Conservation (phyloP, 2,329 filamentous ascomycete genomes). For the Xylaria sp. region DNA sequence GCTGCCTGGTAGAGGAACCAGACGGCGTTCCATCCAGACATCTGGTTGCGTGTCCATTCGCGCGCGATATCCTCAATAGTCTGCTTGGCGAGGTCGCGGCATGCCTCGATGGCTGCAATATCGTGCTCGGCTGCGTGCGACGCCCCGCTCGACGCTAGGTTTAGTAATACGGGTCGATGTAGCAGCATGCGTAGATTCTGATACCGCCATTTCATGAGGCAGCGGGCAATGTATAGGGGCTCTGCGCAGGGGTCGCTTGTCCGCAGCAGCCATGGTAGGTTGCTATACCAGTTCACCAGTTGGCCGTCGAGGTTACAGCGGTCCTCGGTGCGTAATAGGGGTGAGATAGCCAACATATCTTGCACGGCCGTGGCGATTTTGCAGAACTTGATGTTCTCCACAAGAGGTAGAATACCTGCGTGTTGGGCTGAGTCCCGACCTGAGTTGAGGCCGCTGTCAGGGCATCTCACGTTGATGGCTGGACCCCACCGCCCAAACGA, state of each 20-base stretch:
- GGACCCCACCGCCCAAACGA: slow-evolving; percentile 74
- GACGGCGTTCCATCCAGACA: slow-evolving; percentile 82
- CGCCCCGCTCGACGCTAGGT: slow-evolving; percentile 66
- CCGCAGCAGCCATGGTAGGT: slow-evolving; percentile 72
- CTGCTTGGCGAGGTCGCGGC: slow-evolving; percentile 73
- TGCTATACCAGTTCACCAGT: slow-evolving; percentile 77
- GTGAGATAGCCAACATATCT: slow-evolving; percentile 76
- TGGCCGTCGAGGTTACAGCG: slow-evolving; percentile 73
- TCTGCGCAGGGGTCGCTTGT: slow-evolving; percentile 75
- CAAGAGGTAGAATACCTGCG: slow-evolving; percentile 73
- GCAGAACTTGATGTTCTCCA: slow-evolving; percentile 82
- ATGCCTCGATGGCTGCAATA: slow-evolving; percentile 73
- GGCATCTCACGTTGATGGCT: slow-evolving; percentile 73
- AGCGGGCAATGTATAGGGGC: slow-evolving; percentile 74
- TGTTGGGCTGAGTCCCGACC: slow-evolving; percentile 65
- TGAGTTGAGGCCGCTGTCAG: slow-evolving; percentile 62
- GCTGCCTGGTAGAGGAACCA: slow-evolving; percentile 85
- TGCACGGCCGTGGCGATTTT: slow-evolving; percentile 82
- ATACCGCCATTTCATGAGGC: slow-evolving; percentile 85
- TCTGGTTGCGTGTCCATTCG: slow-evolving; percentile 77
- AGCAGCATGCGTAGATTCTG: slow-evolving; percentile 81
- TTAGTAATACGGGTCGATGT: slow-evolving; percentile 77
- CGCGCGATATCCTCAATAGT: slow-evolving; percentile 77
- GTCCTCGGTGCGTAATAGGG: slow-evolving; percentile 73
- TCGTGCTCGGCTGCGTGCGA: slow-evolving; percentile 68